These are phyloP conservation scores for Lactarius sanguifluus DNA, from an alignment of 768 basidiomycete genomes.

Conservation along the genomic window DNA sequence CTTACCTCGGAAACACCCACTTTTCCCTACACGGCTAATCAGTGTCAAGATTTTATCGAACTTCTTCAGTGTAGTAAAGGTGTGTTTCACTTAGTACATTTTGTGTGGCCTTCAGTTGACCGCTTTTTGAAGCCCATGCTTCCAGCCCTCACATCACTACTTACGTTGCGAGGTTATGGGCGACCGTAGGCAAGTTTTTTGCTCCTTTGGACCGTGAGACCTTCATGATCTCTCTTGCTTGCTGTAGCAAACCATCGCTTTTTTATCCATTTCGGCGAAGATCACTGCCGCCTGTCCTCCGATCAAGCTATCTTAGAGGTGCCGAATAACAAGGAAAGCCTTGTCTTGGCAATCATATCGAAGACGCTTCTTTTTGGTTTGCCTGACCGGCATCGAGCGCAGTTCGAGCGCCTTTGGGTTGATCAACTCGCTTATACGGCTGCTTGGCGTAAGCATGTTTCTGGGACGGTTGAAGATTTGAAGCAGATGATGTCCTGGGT, in stretches of 20 bases:
- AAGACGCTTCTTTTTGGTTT: neutral
- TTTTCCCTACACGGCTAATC: neutral
- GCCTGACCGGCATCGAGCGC: neutral
- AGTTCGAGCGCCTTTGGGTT: neutral
- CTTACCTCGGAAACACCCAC: conserved; percentile 6
- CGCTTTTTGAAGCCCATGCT: neutral
- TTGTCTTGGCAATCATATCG: neutral
- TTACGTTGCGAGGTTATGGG: conserved; percentile 1
- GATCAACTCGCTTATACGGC: conserved; percentile 1
- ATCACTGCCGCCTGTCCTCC: conserved; percentile 6
- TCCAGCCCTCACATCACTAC: conserved; percentile 2
- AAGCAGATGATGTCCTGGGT: neutral
- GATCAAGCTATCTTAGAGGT: neutral
- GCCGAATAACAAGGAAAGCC: neutral
- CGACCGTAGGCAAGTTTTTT: neutral
- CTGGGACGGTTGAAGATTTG: neutral
- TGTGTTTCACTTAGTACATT: neutral
- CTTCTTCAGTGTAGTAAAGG: neutral
- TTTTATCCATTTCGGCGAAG: conserved; percentile 1
- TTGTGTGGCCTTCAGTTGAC: neutral
- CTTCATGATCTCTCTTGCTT: neutral
- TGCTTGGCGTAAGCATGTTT: neutral
- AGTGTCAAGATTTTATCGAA: neutral
- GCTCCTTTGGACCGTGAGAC: neutral
- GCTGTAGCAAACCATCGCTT: conserved; percentile 1